phyloP scores from a whole-genome alignment of 176 grass and related monocot species.

The Guadua angustifolia region DNA sequence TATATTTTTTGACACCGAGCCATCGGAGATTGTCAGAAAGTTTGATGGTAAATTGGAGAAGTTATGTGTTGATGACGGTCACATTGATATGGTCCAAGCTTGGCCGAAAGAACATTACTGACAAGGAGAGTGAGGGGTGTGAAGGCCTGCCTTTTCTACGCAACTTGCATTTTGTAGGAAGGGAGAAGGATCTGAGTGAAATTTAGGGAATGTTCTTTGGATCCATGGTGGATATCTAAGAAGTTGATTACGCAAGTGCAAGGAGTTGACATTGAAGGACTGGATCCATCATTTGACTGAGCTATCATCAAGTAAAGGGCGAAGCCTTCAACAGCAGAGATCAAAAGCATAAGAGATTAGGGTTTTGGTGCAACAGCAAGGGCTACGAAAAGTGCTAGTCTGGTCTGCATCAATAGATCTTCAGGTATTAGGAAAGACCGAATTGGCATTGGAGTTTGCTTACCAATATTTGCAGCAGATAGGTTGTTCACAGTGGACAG shows the following conservation, averaged over 20 bases:
- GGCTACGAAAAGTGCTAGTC: constrained; percentile 50
- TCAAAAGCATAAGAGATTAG: constrained; percentile 69
- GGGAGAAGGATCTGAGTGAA: constrained; percentile 93
- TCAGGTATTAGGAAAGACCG: constrained; percentile 94
- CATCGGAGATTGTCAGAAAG: constrained; percentile 61
- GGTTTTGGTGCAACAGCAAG: constrained; percentile 68
- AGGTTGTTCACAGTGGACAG: too few species aligned
- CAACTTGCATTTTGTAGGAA: constrained; percentile 82
- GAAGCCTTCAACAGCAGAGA: constrained; percentile 78
- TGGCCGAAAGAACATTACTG: constrained; percentile 76
- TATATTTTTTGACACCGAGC: constrained; percentile 74
- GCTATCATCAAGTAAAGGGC: constrained; percentile 68
- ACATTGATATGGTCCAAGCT: constrained; percentile 69
- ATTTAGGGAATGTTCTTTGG: constrained; percentile 83
- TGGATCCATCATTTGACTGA: constrained; percentile 95
- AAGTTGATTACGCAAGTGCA: constrained; percentile 86
- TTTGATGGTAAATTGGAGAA: constrained; percentile 78
- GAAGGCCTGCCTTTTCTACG: constrained; percentile 74
- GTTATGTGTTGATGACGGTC: constrained; percentile 70
- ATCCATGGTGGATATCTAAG: constrained; percentile 65
- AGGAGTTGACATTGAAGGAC: constrained; percentile 87
- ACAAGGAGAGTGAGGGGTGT: constrained; percentile 61
- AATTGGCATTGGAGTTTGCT: constrained; percentile 86
- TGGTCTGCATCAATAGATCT: constrained; percentile 74
- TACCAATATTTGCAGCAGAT: constrained; percentile 81